Evolutionary conservation across 2,329 filamentous ascomycete genomes (phyloP).

Genomic region (Monascus ruber): DNA sequence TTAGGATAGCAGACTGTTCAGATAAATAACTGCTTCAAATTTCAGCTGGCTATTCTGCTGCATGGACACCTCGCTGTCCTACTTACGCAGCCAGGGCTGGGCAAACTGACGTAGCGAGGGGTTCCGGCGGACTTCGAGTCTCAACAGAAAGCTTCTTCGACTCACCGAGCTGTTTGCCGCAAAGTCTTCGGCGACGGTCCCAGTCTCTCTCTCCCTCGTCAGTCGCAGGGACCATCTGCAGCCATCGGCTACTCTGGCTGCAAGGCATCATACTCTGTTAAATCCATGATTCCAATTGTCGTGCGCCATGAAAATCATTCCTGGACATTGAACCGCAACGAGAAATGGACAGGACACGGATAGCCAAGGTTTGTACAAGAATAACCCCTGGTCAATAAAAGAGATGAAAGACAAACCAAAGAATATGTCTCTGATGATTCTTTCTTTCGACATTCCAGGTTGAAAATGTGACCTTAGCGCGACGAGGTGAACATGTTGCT

Average conservation of each 20-base stretch:
- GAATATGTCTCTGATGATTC: background rate
- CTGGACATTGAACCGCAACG: constrained; percentile 17
- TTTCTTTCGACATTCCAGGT: constrained; percentile 22
- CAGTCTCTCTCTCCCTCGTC: too few relatives aligned
- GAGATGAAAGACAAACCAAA: background rate
- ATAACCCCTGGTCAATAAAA: background rate
- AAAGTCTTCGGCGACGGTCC: too few relatives aligned
- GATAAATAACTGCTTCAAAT: too few relatives aligned
- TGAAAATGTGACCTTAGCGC: constrained; percentile 48
- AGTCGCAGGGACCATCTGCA: background rate
- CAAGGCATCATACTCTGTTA: background rate
- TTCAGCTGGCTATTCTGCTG: too few relatives aligned
- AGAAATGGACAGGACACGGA: constrained; percentile 35
- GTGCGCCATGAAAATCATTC: constrained; percentile 20
- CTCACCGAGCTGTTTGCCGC: too few relatives aligned
- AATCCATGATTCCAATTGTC: too few relatives aligned
- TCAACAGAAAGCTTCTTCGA: background rate
- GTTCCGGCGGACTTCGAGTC: background rate
- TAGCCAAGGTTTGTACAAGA: constrained; percentile 27
- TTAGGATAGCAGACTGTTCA: too few relatives aligned
- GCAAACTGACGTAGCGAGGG: constrained; percentile 9
- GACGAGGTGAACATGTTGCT: constrained; percentile 44
- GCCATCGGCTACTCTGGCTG: background rate
- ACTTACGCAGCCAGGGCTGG: background rate
- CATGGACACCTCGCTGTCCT: background rate